Evolutionary conservation across 106 monocot genomes (phyloP).

Genomic region (Vanilla planifolia): DNA sequence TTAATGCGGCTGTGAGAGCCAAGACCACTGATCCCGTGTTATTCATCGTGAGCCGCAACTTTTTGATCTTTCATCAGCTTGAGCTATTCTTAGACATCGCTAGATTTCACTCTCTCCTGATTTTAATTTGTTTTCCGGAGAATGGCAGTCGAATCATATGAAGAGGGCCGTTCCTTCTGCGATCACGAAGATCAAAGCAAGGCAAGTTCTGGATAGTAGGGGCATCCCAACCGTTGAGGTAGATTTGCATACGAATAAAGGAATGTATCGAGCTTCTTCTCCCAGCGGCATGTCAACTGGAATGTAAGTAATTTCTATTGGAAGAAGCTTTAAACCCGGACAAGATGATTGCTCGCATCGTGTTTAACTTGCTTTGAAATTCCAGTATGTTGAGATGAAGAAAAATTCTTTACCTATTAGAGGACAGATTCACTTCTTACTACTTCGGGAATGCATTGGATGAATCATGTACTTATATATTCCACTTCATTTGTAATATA

Average conservation of each 20-base stretch:
- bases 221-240: slow-evolving; percentile 92
- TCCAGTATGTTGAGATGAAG: too few species aligned
- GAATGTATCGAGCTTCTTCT: slow-evolving; percentile 69
- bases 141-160: slow-evolving; percentile 81
- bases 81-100: not conserved
- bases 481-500: too few species aligned
- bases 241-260: slow-evolving; percentile 90
- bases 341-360: not conserved
- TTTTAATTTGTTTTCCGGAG: slow-evolving; percentile 1
- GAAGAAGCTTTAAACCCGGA: not conserved
- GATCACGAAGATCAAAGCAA: slow-evolving; percentile 87
- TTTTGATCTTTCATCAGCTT: not conserved
- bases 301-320: slow-evolving; percentile 33
- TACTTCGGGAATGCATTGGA: too few species aligned
- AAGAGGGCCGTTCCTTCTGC: slow-evolving; percentile 69
- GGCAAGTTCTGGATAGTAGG: slow-evolving; percentile 86
- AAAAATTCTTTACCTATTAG: not conserved
- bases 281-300: slow-evolving; percentile 53
- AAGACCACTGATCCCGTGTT: slow-evolving; percentile 85
- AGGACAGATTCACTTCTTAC: too few species aligned
- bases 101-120: not conserved
- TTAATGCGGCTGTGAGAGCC: slow-evolving; percentile 92
- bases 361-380: too few species aligned
- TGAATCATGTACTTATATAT: too few species aligned
- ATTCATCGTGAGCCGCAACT: slow-evolving; percentile 46